phyloP scores from a whole-genome alignment of 2,329 filamentous ascomycete genomes.

The Epichloe coenophiala region DNA sequence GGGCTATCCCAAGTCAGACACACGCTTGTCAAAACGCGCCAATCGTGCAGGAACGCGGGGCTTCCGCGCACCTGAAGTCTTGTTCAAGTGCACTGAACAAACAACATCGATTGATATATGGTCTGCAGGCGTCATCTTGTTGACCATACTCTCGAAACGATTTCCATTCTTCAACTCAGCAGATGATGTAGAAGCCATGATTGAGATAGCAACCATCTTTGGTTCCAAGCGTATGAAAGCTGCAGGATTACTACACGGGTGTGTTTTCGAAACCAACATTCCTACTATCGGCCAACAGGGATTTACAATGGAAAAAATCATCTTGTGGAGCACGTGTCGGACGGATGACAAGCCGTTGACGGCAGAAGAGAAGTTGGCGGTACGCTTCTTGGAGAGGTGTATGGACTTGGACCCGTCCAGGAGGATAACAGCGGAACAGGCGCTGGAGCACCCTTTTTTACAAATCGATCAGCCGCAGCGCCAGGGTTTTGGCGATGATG shows the following conservation, averaged over 20 bases:
- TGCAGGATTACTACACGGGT: slow-evolving; percentile 72
- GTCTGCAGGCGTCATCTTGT: slow-evolving; percentile 90
- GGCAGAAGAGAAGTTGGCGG: slow-evolving; percentile 56
- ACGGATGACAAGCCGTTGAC: slow-evolving; percentile 45
- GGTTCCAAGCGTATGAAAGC: slow-evolving; percentile 72
- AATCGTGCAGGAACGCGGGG: slow-evolving; percentile 92
- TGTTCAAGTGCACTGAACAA: slow-evolving; percentile 94
- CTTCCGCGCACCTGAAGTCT: slow-evolving; percentile 89
- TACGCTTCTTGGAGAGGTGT: slow-evolving; percentile 57
- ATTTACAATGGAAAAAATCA: slow-evolving; percentile 82
- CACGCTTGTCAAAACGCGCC: slow-evolving; percentile 72
- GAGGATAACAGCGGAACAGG: slow-evolving; percentile 62
- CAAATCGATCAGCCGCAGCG: slow-evolving; percentile 17
- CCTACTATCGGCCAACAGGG: slow-evolving; percentile 78
- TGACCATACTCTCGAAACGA: slow-evolving; percentile 83
- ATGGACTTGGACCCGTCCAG: slow-evolving; percentile 64
- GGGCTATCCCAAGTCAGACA: slow-evolving; percentile 82
- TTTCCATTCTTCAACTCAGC: slow-evolving; percentile 98
- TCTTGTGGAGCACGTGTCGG: slow-evolving; percentile 85
- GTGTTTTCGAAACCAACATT: slow-evolving; percentile 84
- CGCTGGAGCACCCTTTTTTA: slow-evolving; percentile 64
- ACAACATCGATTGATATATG: slow-evolving; percentile 92
- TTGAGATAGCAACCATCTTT: slow-evolving; percentile 94
- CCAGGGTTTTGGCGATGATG: slow-evolving; percentile 27
- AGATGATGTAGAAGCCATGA: slow-evolving; percentile 95